A percentile compares a stretch with the other conserved stretches of the same genome.
Evolutionary conservation across 1,139 yeast genomes (phyloP).

Genomic region (Debaryomyces nepalensis): DNA sequence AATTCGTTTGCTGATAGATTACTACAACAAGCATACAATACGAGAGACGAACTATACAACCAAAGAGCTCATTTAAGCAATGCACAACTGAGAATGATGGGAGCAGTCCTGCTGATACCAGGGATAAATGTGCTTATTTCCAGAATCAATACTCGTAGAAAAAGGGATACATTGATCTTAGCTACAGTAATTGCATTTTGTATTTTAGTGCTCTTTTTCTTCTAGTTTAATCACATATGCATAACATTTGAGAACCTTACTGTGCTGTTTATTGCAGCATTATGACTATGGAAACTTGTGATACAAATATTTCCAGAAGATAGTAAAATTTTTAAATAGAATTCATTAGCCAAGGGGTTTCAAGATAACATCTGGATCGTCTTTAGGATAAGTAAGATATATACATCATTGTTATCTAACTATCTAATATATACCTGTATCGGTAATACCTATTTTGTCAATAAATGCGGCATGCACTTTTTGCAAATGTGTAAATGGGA

Average conservation of each 20-base stretch:
- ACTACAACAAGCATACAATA: conserved; percentile 81
- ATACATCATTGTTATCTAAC: neutral
- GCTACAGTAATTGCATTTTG: conserved; percentile 76
- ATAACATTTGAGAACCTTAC: no score
- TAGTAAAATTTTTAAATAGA: no score
- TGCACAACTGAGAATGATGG: conserved; percentile 68
- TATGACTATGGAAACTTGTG: neutral
- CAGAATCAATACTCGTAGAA: conserved; percentile 85
- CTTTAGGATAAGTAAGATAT: no score
- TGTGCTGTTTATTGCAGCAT: no score
- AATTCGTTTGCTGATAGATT: conserved; percentile 79
- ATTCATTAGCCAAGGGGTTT: no score
- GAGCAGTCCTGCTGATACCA: conserved; percentile 71
- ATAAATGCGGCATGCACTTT: conserved; percentile 6
- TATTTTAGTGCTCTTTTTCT: conserved; percentile 67
- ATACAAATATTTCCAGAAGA: no score
- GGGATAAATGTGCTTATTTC: conserved; percentile 78
- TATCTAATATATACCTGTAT: neutral
- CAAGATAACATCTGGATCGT: no score
- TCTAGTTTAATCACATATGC: neutral
- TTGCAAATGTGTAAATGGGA: conserved; percentile 7
- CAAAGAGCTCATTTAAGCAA: conserved; percentile 69
- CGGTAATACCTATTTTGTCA: neutral
- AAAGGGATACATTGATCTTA: conserved; percentile 84
- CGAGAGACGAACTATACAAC: conserved; percentile 79